Evolutionary conservation across 1,284 basidiomycete species (phyloP).

Genomic region (Macrocystidia cucumis): DNA sequence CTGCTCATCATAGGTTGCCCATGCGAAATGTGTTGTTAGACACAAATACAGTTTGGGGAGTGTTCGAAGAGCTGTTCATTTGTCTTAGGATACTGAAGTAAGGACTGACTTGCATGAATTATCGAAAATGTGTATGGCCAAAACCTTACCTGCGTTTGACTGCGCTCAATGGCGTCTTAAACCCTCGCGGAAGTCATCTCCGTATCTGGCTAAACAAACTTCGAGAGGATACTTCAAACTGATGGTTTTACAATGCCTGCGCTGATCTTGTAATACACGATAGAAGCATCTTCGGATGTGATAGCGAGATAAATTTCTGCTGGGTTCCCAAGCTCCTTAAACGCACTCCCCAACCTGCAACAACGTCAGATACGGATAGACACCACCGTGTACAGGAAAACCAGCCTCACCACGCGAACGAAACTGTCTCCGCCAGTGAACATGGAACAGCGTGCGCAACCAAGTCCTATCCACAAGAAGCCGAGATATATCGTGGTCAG

Average conservation of each 20-base stretch:
- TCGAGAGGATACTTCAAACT: slow-evolving; percentile 29
- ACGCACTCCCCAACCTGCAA: slow-evolving; percentile 49
- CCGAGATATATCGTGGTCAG: slow-evolving; percentile 27
- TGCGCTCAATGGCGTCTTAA: too few relatives aligned
- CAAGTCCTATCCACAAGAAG: too few relatives aligned
- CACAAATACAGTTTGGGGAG: too few relatives aligned
- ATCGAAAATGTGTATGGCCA: too few relatives aligned
- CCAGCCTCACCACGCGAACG: slow-evolving; percentile 28
- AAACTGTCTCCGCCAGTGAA: slow-evolving; percentile 55
- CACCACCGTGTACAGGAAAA: background rate
- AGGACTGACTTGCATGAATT: too few relatives aligned
- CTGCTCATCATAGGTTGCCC: too few relatives aligned
- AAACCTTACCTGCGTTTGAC: too few relatives aligned
- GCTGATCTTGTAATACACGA: slow-evolving; percentile 77
- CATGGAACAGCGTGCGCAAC: slow-evolving; percentile 65
- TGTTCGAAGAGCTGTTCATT: too few relatives aligned
- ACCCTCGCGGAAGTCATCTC: too few relatives aligned
- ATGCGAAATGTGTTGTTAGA: too few relatives aligned
- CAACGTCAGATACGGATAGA: background rate
- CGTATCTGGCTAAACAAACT: too few relatives aligned
- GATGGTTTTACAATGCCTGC: slow-evolving; percentile 68
- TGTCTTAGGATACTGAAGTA: too few relatives aligned
- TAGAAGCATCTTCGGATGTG: slow-evolving; percentile 68
- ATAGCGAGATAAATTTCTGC: slow-evolving; percentile 62
- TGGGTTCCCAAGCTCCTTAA: slow-evolving; percentile 37